phyloP scores from a whole-genome alignment of 2,329 filamentous ascomycete species.

The Metarhizium album region DNA sequence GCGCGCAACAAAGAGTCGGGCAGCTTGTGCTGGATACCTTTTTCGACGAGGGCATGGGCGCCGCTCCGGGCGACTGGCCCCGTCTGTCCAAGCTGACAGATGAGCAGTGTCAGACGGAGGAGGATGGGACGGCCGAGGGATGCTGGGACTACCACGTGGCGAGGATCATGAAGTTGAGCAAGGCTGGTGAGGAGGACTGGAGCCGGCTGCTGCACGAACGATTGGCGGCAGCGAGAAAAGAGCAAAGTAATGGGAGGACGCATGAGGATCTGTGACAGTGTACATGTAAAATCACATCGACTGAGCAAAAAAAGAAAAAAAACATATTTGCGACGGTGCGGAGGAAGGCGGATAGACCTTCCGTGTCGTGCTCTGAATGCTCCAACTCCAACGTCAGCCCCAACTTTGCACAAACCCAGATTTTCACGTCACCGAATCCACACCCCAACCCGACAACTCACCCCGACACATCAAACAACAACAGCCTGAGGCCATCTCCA shows the following conservation, averaged over 20 bases:
- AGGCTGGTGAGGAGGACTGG: conserved; percentile 31
- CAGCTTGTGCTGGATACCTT: conserved; percentile 54
- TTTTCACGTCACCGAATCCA: not conserved
- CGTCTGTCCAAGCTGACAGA: conserved; percentile 22
- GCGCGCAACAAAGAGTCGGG: conserved; percentile 42
- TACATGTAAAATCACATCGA: not conserved
- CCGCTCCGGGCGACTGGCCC: conserved; percentile 46
- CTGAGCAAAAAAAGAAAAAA: no score
- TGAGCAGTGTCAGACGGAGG: conserved; percentile 23
- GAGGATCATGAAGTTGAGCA: conserved; percentile 26
- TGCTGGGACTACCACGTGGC: conserved; percentile 49
- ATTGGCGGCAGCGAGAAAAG: conserved; percentile 22
- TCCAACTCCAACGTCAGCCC: not conserved
- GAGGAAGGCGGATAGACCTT: no score
- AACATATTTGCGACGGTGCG: no score
- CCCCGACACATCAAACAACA: not conserved
- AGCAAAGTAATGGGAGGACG: conserved; percentile 9
- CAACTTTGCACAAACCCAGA: not conserved
- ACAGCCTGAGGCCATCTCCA: not conserved
- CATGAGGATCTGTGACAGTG: conserved; percentile 24
- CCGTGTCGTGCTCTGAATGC: not conserved
- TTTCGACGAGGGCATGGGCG: conserved; percentile 54
- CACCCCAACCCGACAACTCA: not conserved
- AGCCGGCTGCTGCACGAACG: conserved; percentile 30
- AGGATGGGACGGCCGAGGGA: conserved; percentile 30